Evolutionary conservation across 1,284 basidiomycete genomes (phyloP).

Genomic region (Acaromyces ingoldii): DNA sequence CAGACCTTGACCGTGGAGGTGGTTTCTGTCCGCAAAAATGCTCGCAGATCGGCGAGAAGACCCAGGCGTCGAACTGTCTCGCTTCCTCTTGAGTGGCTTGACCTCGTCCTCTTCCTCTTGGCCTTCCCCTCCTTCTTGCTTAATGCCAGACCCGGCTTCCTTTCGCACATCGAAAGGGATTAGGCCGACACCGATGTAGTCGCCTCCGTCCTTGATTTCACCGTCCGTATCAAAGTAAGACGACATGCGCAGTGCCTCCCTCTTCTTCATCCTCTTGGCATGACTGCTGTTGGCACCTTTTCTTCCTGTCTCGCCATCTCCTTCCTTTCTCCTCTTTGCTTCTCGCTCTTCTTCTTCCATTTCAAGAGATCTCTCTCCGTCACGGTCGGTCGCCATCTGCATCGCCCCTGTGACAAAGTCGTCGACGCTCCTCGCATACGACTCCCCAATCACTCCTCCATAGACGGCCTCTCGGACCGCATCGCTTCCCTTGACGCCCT

Average conservation of each 20-base stretch:
- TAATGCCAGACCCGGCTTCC: slow-evolving; percentile 2
- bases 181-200: slow-evolving; percentile 4
- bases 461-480: background rate
- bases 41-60: no score
- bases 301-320: background rate
- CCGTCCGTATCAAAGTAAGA: slow-evolving; percentile 3
- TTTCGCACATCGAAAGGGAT: slow-evolving; percentile 3
- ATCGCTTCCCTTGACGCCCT: background rate
- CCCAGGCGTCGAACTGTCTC: no score
- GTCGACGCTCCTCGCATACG: slow-evolving; percentile 3
- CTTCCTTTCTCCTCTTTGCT: background rate
- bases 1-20: no score
- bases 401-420: slow-evolving; percentile 3
- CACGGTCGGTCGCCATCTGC: background rate
- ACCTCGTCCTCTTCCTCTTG: no score
- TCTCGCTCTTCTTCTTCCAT: background rate
- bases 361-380: no score
- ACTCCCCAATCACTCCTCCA: slow-evolving; percentile 1
- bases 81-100: no score
- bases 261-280: background rate
- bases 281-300: background rate
- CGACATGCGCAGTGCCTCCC: no score
- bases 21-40: no score
- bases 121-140: no score
- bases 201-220: background rate